A percentile compares a stretch with the other conserved stretches of the same genome.
Evolutionary conservation across 345 rosid species (phyloP).

Genomic region (Eucalyptus marginata): DNA sequence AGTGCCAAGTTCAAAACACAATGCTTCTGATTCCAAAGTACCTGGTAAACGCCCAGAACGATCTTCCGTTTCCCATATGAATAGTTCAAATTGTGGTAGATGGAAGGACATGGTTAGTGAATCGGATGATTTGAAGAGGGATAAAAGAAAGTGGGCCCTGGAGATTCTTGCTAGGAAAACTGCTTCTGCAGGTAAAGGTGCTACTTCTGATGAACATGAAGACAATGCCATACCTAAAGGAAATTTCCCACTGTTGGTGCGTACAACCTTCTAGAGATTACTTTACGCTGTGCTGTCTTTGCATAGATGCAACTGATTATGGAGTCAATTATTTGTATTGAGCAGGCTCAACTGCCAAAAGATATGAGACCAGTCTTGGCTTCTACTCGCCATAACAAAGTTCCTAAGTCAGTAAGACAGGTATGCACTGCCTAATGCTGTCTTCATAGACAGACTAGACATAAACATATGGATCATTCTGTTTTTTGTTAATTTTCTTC

Average conservation of each 20-base stretch:
- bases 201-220: constrained; percentile 38
- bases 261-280: background rate
- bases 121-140: constrained; percentile 50
- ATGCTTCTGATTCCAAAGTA: constrained; percentile 15
- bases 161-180: constrained; percentile 92
- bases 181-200: constrained; percentile 40
- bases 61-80: background rate
- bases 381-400: constrained; percentile 63
- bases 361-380: constrained; percentile 83
- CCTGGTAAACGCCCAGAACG: constrained; percentile 13
- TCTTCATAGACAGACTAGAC: background rate
- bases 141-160: constrained; percentile 92
- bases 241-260: constrained; percentile 76
- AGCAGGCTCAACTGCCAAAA: constrained; percentile 79
- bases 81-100: constrained; percentile 14
- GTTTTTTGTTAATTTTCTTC: background rate
- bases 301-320: background rate
- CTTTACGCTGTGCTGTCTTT: background rate
- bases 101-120: constrained; percentile 21
- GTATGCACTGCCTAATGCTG: constrained; percentile 18
- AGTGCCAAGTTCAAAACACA: constrained; percentile 25
- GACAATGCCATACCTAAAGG: constrained; percentile 56
- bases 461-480: background rate
- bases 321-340: background rate
- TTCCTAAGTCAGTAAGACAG: constrained; percentile 85